Conservation (phyloP, 768 basidiomycete genomes). For the Hericium erinaceus region DNA sequence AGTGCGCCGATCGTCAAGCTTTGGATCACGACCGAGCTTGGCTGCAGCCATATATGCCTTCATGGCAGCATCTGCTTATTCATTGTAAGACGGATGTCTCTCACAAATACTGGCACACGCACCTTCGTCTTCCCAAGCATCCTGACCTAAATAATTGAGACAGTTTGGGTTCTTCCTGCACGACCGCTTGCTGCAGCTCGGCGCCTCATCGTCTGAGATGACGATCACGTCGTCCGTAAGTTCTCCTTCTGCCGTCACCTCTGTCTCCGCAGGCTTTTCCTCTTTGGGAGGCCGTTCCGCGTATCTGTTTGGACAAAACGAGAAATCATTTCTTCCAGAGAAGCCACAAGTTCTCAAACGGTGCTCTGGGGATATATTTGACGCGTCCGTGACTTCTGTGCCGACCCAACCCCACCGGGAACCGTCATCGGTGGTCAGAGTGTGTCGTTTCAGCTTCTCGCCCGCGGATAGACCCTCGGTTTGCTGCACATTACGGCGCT, state of each 20-base stretch:
- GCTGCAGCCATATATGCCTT: conserved; percentile 20
- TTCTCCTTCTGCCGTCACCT: conserved; percentile 28
- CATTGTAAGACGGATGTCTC: background rate
- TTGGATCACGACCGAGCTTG: conserved; percentile 9
- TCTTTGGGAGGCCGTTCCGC: conserved; percentile 16
- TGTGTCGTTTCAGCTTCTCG: conserved; percentile 51
- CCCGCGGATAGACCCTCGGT: conserved; percentile 49
- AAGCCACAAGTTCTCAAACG: conserved; percentile 61
- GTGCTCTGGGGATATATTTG: conserved; percentile 61
- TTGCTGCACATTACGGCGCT: conserved; percentile 37
- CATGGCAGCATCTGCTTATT: conserved; percentile 5
- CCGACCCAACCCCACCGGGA: conserved; percentile 78
- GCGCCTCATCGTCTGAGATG: conserved; percentile 57
- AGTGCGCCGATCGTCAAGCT: conserved; percentile 2
- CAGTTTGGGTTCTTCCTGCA: conserved; percentile 81
- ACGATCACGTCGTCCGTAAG: conserved; percentile 56
- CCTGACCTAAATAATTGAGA: conserved; percentile 80
- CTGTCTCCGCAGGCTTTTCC: conserved; percentile 12
- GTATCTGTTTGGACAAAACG: conserved; percentile 54
- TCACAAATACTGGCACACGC: conserved; percentile 14
- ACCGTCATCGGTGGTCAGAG: conserved; percentile 30
- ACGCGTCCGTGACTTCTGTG: conserved; percentile 44
- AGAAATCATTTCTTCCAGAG: conserved; percentile 36
- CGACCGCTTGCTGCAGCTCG: conserved; percentile 44
- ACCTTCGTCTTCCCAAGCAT: conserved; percentile 74